Evolutionary conservation across 1,139 yeast species (phyloP).

Genomic region (Meyerozyma carpophila): DNA sequence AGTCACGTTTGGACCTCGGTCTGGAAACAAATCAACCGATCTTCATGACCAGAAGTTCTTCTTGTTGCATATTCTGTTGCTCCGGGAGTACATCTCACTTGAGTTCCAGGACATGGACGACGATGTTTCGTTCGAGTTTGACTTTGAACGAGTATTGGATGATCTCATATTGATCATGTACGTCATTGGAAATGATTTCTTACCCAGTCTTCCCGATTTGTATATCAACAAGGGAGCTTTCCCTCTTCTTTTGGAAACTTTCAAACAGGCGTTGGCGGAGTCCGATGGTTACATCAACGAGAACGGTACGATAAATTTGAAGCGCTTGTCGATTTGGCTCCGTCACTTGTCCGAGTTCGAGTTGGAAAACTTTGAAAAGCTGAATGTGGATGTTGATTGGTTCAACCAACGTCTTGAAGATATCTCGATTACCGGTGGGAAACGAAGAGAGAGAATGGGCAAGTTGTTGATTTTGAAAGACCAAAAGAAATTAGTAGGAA

Average conservation of each 20-base stretch:
- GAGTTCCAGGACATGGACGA: conserved; percentile 73
- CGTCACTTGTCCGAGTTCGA: conserved; percentile 66
- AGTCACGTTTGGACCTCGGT: conserved; percentile 75
- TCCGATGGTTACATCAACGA: conserved; percentile 85
- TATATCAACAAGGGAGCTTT: conserved; percentile 94
- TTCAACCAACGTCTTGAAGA: conserved; percentile 79
- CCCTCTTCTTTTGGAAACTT: conserved; percentile 81
- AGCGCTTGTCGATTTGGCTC: conserved; percentile 70
- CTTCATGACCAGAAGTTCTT: conserved; percentile 77
- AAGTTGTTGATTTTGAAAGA: conserved; percentile 62
- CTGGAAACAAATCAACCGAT: conserved; percentile 43
- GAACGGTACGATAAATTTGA: conserved; percentile 72
- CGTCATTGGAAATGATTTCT: conserved; percentile 96
- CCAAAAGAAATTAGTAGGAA: conserved; percentile 62
- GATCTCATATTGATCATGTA: conserved; percentile 90
- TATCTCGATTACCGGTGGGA: conserved; percentile 68
- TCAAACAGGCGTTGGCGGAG: conserved; percentile 70
- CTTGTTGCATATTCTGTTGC: conserved; percentile 76
- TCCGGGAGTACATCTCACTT: conserved; percentile 84
- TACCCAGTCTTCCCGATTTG: conserved; percentile 94
- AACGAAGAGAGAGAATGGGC: conserved; percentile 61
- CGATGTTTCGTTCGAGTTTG: conserved; percentile 62
- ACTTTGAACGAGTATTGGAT: conserved; percentile 85
- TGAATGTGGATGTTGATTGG: conserved; percentile 87
- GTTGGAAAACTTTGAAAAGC: conserved; percentile 72